phyloP scores from a whole-genome alignment of 2,329 filamentous ascomycete species.

The Aspergillus ustus region DNA sequence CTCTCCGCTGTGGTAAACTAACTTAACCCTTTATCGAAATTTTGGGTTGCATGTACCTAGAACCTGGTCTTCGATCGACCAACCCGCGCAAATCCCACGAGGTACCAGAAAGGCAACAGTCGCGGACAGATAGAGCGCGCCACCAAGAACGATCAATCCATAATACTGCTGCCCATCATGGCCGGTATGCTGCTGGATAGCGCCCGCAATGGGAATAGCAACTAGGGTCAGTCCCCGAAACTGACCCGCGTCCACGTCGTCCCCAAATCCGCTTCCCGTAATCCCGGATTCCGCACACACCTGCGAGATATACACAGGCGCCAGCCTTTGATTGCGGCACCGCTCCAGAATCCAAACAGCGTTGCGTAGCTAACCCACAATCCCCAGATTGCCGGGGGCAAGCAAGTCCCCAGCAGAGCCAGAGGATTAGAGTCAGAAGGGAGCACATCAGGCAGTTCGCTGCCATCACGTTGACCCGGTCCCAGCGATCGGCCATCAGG shows the following conservation, averaged over 20 bases:
- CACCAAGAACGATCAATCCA: slow-evolving; percentile 29
- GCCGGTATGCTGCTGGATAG: slow-evolving; percentile 22
- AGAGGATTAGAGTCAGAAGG: neutral
- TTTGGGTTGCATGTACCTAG: too few relatives aligned
- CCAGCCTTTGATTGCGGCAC: slow-evolving; percentile 29
- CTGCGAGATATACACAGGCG: slow-evolving; percentile 36
- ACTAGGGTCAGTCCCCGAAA: slow-evolving; percentile 27
- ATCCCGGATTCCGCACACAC: slow-evolving; percentile 34
- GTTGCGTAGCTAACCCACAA: neutral
- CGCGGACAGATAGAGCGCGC: slow-evolving; percentile 26
- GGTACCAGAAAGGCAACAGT: slow-evolving; percentile 26
- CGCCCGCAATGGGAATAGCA: slow-evolving; percentile 34
- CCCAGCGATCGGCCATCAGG: neutral
- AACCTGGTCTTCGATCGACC: too few relatives aligned
- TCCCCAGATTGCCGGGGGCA: neutral
- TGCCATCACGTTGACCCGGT: neutral
- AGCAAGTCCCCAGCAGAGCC: neutral
- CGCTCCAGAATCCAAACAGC: neutral
- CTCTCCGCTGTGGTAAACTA: too few relatives aligned
- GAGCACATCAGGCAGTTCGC: neutral
- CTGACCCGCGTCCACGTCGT: slow-evolving; percentile 30
- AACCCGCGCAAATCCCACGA: slow-evolving; percentile 25
- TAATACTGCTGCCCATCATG: slow-evolving; percentile 19
- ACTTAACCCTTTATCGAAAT: too few relatives aligned
- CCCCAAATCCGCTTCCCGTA: slow-evolving; percentile 30